Base-by-base conservation (phyloP, 2,329 filamentous ascomycete species). In the Hypoxylon sp. region DNA sequence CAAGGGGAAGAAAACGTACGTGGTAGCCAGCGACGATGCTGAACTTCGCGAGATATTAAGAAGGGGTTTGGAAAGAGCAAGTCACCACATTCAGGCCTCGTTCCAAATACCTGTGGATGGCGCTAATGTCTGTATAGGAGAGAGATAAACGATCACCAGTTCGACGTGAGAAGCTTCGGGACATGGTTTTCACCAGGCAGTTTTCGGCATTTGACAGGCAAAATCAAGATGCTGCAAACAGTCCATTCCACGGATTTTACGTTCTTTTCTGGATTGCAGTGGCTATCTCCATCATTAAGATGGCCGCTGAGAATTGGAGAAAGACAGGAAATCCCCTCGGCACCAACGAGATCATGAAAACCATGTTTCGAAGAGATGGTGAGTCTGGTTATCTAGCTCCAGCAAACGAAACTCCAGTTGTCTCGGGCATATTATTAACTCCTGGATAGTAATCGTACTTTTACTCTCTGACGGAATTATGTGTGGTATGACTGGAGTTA, bases 191-290 rank as follows among this genome's bases (percentile, higher is more conserved):
- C 74, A 93, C 90, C 0, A 83, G 87, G 23, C 88, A 90, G 65
- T 91, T 93, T 72, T 91, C 90, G 5, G 85, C 89, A 0, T 94
- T 94, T 75, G 91, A 94, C 76, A 84, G 89, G 9, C 88, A 91
- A 69, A 94, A 93, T 73, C 83, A 85, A 4, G 80, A 81, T 0
- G 86, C 87, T 1, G 84, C 86, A 2, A 88, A 89, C 50, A 92
- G 88, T 43, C 89, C 89, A 0, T 94, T 94, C 72, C 88, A 91
- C 74, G 92, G 92, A 29, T 94, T 94, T 80, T 94, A 92, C 73
- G 91, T 89, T 0, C 81, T 95, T 0, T 93, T 93, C 76, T 94
- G 92, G 91, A 84, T 93, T 48, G 84, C 85, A 7, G 88, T 93
- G 67, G 84, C 85, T 5, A 76, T 94, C 45, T 84, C 91, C 70